Base-by-base conservation (phyloP, 208 protist species). In the Zelonia costaricensis region DNA sequence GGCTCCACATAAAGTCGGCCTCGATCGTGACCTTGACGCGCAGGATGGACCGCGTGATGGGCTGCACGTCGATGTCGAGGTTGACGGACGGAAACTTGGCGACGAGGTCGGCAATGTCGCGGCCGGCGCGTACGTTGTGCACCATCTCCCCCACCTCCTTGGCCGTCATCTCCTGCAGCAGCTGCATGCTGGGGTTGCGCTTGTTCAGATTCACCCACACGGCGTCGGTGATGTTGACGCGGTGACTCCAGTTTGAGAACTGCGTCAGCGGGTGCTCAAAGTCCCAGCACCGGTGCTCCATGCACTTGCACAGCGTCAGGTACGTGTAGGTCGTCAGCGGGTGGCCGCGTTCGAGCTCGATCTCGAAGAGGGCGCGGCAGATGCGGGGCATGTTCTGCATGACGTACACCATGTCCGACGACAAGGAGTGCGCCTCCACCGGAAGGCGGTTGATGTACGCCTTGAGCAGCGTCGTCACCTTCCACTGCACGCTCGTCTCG, bases 391-490 rank as follows among this genome's bases (percentile, higher is more conserved):
- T 81, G 72, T 98, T 98, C 81, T 99, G 96, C 39, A 97, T 69
- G 7, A 99, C 82, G 82, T 99, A 99, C 55, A 96, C 84, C 47
- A 84, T 85, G 75, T 99, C 98, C 12, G 92, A 96, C 4, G 97
- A 80, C 30, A 98, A 73, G 0, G 91, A 96, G 64, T 97, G 94
- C 51, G 78, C 76, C n/a, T 98, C 89, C 1, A 98, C 62, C 3
- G 58, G 53, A 10, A 86, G 53, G 20, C 88, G 73, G 27, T 94
- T 97, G 46, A 99, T 95, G 70, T 97, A 99, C 9, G 93, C 77
- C 83, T 99, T 99, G 30, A 99, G 84, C 23, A 99, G 84, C 27
- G 98, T 97, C 35, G 98, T 98, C 30, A 98, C 94, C 71, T 99
- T 99, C 86, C 87, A 94, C 69, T 97, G 84, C 59, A 87, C 88